A percentile compares a stretch with the other conserved stretches of the same genome.
These are phyloP conservation scores for Lodderomyces parapsilosis DNA, from an alignment of 1,139 yeast genomes.

Conservation along the genomic window DNA sequence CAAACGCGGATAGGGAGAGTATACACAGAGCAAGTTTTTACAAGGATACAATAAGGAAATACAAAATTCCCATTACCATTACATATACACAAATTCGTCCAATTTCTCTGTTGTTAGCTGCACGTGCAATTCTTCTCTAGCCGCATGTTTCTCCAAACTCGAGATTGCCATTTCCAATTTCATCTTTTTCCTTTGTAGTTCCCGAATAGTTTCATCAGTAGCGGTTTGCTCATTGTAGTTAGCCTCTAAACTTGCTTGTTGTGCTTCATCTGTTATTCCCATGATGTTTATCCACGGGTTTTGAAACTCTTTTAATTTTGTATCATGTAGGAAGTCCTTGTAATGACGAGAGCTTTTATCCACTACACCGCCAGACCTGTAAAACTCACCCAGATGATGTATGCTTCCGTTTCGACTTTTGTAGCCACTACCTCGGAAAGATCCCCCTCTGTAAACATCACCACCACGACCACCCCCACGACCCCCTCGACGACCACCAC, in stretches of 20 bases:
- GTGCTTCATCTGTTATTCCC: conserved; percentile 22
- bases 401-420: conserved; percentile 6
- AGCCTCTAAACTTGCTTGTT: conserved; percentile 21
- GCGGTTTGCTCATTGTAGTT: conserved; percentile 19
- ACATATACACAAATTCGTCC: conserved; percentile 25
- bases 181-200: conserved; percentile 24
- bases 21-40: no score
- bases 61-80: neutral
- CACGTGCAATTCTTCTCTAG: conserved; percentile 36
- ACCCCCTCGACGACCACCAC: conserved; percentile 2
- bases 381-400: conserved; percentile 7
- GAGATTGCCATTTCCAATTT: conserved; percentile 23
- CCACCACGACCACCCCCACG: no score
- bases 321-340: conserved; percentile 12
- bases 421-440: conserved; percentile 6
- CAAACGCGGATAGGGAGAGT: no score
- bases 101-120: conserved; percentile 40
- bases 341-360: conserved; percentile 10
- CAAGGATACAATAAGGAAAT: no score
- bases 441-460: conserved; percentile 3
- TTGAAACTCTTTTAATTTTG: conserved; percentile 19
- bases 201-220: conserved; percentile 27
- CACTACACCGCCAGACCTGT: conserved; percentile 10
- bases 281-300: conserved; percentile 31
- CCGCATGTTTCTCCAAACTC: conserved; percentile 28